phyloP scores from a whole-genome alignment of 1,284 basidiomycete species.

The Cutaneotrichosporon sp. region DNA sequence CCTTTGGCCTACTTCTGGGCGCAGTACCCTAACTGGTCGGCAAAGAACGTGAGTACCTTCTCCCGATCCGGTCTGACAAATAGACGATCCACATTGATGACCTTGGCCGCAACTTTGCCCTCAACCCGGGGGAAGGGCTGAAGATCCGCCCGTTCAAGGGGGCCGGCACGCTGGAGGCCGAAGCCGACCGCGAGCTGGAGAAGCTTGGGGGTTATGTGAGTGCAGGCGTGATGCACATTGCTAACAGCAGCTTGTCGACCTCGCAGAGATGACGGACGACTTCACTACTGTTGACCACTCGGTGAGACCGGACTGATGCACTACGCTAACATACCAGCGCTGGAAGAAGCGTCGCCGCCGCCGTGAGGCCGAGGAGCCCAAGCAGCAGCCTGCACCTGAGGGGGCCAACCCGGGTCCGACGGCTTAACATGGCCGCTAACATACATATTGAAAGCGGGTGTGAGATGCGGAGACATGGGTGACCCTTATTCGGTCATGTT shows the following conservation, averaged over 20 bases:
- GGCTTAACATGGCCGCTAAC: background rate
- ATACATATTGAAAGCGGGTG: background rate
- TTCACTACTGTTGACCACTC: conserved; percentile 43
- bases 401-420: background rate
- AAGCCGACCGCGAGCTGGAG: conserved; percentile 66
- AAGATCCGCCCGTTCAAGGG: conserved; percentile 74
- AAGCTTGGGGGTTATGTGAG: conserved; percentile 64
- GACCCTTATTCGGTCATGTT: conserved; percentile 3
- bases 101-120: conserved; percentile 80
- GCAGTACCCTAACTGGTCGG: conserved; percentile 73
- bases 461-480: background rate
- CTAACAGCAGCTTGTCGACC: conserved; percentile 30
- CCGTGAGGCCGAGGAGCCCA: background rate
- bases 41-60: conserved; percentile 24
- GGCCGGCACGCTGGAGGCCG: conserved; percentile 64
- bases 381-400: background rate
- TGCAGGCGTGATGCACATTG: background rate
- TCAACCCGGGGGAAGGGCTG: conserved; percentile 80
- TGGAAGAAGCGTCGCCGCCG: conserved; percentile 26
- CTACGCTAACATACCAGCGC: conserved; percentile 16
- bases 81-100: conserved; percentile 84
- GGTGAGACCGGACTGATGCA: conserved; percentile 25
- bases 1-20: conserved; percentile 85
- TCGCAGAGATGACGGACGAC: conserved; percentile 40
- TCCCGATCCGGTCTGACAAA: background rate